Conservation (phyloP, 768 basidiomycete species). For the Tricholoma hemisulphureum region DNA sequence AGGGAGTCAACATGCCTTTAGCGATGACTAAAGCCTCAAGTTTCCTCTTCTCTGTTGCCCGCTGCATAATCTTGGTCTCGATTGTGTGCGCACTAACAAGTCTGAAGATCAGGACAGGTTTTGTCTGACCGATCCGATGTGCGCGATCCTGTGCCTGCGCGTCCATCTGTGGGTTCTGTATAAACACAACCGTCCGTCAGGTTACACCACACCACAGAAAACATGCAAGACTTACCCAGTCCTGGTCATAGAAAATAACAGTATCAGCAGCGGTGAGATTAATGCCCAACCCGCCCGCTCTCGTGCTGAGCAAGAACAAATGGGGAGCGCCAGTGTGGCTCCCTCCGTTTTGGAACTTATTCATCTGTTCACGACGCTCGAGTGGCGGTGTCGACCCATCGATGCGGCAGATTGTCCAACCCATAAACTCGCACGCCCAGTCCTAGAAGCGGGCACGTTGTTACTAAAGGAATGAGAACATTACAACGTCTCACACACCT, state of each 20-base stretch:
- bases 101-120: constrained; percentile 86
- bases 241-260: constrained; percentile 91
- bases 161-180: constrained; percentile 92
- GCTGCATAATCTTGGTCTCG: constrained; percentile 88
- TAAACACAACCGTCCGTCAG: constrained; percentile 1
- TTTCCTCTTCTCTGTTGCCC: constrained; percentile 83
- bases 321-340: constrained; percentile 59
- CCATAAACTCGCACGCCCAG: constrained; percentile 85
- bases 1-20: constrained; percentile 54
- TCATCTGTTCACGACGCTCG: constrained; percentile 83
- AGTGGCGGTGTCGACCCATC: constrained; percentile 84
- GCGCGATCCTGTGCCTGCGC: constrained; percentile 94
- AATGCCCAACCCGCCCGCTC: constrained; percentile 78
- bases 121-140: constrained; percentile 93
- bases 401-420: constrained; percentile 84
- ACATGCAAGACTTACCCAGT: constrained; percentile 60
- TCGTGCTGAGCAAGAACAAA: constrained; percentile 78
- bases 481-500: constrained; percentile 44
- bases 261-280: constrained; percentile 84
- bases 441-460: constrained; percentile 44
- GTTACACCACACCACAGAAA: background rate
- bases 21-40: constrained; percentile 95
- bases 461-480: constrained; percentile 5
- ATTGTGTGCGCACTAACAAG: constrained; percentile 85
- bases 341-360: constrained; percentile 74